Evolutionary conservation across 805 yeast genomes (phyloP).

Genomic region (Candida piceae): DNA sequence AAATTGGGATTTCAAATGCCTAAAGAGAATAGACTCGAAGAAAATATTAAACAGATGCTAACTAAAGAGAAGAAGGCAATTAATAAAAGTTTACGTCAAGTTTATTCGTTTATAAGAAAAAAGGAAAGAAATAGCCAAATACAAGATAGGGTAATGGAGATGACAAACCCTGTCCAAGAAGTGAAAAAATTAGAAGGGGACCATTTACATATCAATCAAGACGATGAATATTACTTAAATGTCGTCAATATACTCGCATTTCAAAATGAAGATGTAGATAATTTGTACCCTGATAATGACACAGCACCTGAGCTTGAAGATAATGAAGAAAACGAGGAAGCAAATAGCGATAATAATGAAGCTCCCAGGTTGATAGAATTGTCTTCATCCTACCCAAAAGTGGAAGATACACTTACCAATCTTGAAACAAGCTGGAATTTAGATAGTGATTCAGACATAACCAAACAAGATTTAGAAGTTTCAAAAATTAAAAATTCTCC

Average conservation of each 20-base stretch:
- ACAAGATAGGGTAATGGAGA: not conserved
- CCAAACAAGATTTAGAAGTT: not conserved
- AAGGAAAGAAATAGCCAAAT: not conserved
- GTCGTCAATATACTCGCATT: not conserved
- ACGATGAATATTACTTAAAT: not conserved
- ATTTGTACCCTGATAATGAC: not conserved
- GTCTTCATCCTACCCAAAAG: too few relatives aligned
- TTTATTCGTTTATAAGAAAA: not conserved
- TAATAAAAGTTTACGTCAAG: not conserved
- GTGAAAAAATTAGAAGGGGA: too few relatives aligned
- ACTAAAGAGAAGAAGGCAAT: not conserved
- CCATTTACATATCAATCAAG: too few relatives aligned
- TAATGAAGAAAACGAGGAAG: not conserved
- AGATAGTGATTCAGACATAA: not conserved
- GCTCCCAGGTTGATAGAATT: not conserved
- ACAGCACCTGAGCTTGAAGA: not conserved
- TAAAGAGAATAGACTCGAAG: not conserved
- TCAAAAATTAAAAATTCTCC: not conserved
- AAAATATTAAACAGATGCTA: not conserved
- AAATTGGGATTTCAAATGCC: constrained; percentile 4
- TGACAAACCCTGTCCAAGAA: too few relatives aligned
- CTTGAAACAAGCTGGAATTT: too few relatives aligned
- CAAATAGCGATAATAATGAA: not conserved
- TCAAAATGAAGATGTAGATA: not conserved
- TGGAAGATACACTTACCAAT: too few relatives aligned